Evolutionary conservation across 1,284 basidiomycete genomes (phyloP).

Genomic region (Ceratobasidium papillatum): DNA sequence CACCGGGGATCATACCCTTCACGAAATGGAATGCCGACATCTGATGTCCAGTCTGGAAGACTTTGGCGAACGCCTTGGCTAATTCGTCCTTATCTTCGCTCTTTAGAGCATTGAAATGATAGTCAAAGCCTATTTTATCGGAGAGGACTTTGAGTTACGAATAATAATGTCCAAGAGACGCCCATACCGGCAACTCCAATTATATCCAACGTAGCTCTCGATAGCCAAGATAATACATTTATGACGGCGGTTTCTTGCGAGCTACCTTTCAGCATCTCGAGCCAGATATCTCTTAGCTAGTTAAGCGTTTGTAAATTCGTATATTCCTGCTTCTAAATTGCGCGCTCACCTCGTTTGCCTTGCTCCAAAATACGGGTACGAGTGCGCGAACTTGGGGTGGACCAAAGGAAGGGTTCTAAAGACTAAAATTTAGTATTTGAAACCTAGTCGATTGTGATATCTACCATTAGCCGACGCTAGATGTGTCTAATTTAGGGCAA

Average conservation of each 20-base stretch:
- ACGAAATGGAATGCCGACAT: constrained; percentile 44
- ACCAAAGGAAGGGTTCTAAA: constrained; percentile 44
- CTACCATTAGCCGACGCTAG: constrained; percentile 29
- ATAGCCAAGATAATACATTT: constrained; percentile 40
- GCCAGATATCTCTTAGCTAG: constrained; percentile 33
- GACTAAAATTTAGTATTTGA: background rate
- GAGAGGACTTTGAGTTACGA: background rate
- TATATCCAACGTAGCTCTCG: constrained; percentile 40
- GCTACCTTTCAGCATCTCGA: background rate
- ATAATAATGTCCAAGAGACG: constrained; percentile 48
- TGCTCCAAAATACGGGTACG: constrained; percentile 37
- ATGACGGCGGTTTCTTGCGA: background rate
- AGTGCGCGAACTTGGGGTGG: constrained; percentile 30
- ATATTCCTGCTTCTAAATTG: too few relatives aligned
- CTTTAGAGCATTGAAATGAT: constrained; percentile 50
- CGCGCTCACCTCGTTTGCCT: constrained; percentile 29
- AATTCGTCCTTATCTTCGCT: background rate
- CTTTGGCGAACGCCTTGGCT: background rate
- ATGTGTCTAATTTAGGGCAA: constrained; percentile 6
- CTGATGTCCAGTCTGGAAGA: constrained; percentile 34
- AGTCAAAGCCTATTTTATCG: constrained; percentile 52
- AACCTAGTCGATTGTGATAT: background rate
- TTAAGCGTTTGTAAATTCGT: too few relatives aligned
- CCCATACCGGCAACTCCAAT: constrained; percentile 41
- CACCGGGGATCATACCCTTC: background rate